A percentile compares a stretch with the other conserved stretches of the same genome.
These are phyloP conservation scores for Pleurotus tuber-regium DNA, from an alignment of 768 basidiomycete species.

Conservation along the genomic window DNA sequence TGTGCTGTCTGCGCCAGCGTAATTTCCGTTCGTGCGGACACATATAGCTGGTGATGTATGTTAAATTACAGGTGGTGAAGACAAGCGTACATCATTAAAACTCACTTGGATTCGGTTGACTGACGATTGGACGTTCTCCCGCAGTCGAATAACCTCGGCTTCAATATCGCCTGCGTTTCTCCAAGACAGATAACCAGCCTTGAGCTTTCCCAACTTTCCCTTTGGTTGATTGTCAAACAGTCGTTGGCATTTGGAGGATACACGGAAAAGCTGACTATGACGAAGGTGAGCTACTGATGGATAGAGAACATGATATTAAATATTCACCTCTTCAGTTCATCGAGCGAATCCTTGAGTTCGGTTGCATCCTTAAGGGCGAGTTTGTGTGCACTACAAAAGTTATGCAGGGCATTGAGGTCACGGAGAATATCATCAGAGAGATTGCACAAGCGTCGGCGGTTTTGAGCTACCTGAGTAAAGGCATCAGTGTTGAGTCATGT, in stretches of 20 bases:
- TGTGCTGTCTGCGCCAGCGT: background rate
- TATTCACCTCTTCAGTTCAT: background rate
- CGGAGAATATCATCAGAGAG: background rate
- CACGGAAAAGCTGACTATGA: background rate
- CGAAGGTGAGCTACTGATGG: background rate
- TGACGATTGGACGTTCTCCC: background rate
- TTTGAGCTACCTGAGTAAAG: background rate
- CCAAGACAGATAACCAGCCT: background rate
- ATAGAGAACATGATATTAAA: too few relatives aligned
- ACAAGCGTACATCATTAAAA: background rate
- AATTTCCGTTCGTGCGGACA: background rate
- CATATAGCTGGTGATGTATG: background rate
- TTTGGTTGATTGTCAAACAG: background rate
- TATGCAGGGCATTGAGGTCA: background rate
- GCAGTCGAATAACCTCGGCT: background rate
- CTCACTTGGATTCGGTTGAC: background rate
- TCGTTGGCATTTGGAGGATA: background rate
- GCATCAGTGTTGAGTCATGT: background rate
- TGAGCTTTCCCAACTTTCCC: background rate
- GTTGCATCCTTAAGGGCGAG: background rate
- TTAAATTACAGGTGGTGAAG: background rate
- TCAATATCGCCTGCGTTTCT: background rate
- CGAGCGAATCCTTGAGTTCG: constrained; percentile 2
- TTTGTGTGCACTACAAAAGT: background rate
- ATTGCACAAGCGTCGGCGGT: background rate